Conservation (phyloP, 176 grass and related monocot species). For the Neostapfia colusana region DNA sequence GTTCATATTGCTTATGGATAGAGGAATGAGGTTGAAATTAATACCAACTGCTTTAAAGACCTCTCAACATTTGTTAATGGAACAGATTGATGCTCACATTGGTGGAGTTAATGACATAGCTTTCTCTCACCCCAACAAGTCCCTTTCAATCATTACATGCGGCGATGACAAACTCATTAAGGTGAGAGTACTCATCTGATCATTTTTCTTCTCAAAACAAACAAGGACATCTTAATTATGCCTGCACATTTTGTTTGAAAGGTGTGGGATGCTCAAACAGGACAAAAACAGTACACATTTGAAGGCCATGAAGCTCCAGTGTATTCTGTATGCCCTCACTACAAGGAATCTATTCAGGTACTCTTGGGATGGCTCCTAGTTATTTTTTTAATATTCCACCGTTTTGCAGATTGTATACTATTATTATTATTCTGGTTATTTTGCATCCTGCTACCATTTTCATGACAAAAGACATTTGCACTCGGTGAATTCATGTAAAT, state of each 20-base stretch:
- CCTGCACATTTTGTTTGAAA: conserved; percentile 40
- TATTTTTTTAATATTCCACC: conserved; percentile 10
- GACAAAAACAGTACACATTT: conserved; percentile 94
- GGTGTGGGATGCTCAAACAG: conserved; percentile 98
- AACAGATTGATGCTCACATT: conserved; percentile 93
- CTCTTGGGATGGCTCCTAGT: conserved; percentile 25
- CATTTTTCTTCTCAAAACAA: conserved; percentile 8
- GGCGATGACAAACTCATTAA: conserved; percentile 97
- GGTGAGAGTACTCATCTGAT: conserved; percentile 51
- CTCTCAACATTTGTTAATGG: conserved; percentile 40
- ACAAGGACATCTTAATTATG: conserved; percentile 16
- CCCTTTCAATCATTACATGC: conserved; percentile 95
- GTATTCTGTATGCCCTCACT: conserved; percentile 97
- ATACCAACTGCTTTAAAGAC: conserved; percentile 15
- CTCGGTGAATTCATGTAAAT: neutral
- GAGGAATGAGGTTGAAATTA: neutral
- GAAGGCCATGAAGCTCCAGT: conserved; percentile 98
- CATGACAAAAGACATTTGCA: neutral
- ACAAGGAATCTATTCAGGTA: conserved; percentile 99
- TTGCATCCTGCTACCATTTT: conserved; percentile 7
- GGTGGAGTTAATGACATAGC: conserved; percentile 99
- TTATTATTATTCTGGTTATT: conserved; percentile 18
- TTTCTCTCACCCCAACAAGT: conserved; percentile 97
- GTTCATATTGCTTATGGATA: conserved; percentile 9
- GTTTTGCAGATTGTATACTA: neutral